phyloP scores from a whole-genome alignment of 1,139 yeast species.

The Candida frijolesensis region DNA sequence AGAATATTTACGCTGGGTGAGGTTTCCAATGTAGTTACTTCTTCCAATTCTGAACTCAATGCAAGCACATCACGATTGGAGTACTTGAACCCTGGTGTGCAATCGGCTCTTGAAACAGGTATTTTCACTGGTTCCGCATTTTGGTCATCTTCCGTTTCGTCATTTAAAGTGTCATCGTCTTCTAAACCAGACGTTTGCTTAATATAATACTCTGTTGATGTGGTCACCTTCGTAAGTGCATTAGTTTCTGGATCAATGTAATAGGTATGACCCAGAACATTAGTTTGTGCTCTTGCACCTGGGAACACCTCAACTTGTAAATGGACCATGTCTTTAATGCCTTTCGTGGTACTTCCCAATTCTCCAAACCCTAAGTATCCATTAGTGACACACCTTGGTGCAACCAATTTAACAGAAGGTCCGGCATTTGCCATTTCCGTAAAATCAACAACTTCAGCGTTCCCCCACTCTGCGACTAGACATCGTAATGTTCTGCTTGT shows the following conservation, averaged over 20 bases:
- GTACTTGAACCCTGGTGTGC: slow-evolving; percentile 57
- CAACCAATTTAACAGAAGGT: slow-evolving; percentile 35
- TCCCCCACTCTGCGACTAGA: slow-evolving; percentile 16
- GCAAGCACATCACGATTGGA: slow-evolving; percentile 55
- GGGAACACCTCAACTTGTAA: slow-evolving; percentile 68
- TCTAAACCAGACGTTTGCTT: slow-evolving; percentile 13
- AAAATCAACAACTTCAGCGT: slow-evolving; percentile 14
- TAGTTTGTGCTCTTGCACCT: slow-evolving; percentile 52
- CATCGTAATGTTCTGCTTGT: slow-evolving; percentile 20
- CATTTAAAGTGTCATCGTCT: slow-evolving; percentile 12
- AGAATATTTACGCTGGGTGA: slow-evolving; percentile 60
- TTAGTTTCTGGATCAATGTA: slow-evolving; percentile 18
- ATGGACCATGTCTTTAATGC: slow-evolving; percentile 14
- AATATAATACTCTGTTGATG: slow-evolving; percentile 27
- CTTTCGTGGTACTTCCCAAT: slow-evolving; percentile 17
- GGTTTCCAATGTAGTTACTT: slow-evolving; percentile 44
- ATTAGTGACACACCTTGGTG: slow-evolving; percentile 37
- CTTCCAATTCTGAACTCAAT: slow-evolving; percentile 43
- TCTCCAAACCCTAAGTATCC: slow-evolving; percentile 44
- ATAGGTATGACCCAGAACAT: slow-evolving; percentile 35
- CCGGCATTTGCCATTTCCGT: slow-evolving; percentile 15
- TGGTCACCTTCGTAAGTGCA: slow-evolving; percentile 18
- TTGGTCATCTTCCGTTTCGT: slow-evolving; percentile 19
- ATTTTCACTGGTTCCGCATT: not conserved
- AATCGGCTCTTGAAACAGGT: slow-evolving; percentile 3